Evolutionary conservation across 2,329 filamentous ascomycete species (phyloP), one percentile per base, ranked within the genome.

Genomic region (Pestalotiopsis sp.): DNA sequence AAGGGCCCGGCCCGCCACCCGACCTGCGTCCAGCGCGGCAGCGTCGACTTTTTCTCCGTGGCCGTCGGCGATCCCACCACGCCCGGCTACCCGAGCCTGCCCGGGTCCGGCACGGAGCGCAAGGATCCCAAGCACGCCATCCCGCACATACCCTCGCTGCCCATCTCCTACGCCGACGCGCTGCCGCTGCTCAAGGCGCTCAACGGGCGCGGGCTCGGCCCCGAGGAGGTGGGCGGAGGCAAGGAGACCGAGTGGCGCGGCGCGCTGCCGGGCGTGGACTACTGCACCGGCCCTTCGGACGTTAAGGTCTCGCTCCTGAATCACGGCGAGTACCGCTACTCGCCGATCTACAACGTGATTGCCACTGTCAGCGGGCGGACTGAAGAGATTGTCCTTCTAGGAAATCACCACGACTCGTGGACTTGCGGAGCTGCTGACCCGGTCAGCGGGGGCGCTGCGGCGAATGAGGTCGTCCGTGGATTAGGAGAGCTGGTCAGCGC

Each of bases 341-440:
- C 70, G 12, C 72, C 70, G 1, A 72, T 72, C 20, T 72, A 73
- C 38, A 90, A 93, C 72, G 89, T 91, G 1, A 92, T 93, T 70
- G 91, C 91, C 62, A 83, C 91, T 57, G 91, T 93, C 78, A 92
- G 92, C 71, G 91, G 91, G 11, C 87, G 86, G 1, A 85, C 92
- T 39, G 89, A 93, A 72, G 90, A 93, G 73, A 90, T 92, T 2
- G 82, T 93, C 60, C 82, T 93, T 13, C 79, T 93, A 59, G 91
- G 92, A 7, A 93, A 93, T 73, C 92, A 93, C 76, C 86, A 91
- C 25, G 91, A 93, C 79, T 90, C 92, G 0, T 93, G 91, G 91
- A 89, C 92, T 75, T 89, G 91, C 36, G 91, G 92, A 25, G 91
- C 91, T 23, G 90, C 85, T 13, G 91, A 93, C 74, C 91, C 91